Conservation (phyloP, 2,329 filamentous ascomycete genomes). For the Neofusicoccum laricinum region DNA sequence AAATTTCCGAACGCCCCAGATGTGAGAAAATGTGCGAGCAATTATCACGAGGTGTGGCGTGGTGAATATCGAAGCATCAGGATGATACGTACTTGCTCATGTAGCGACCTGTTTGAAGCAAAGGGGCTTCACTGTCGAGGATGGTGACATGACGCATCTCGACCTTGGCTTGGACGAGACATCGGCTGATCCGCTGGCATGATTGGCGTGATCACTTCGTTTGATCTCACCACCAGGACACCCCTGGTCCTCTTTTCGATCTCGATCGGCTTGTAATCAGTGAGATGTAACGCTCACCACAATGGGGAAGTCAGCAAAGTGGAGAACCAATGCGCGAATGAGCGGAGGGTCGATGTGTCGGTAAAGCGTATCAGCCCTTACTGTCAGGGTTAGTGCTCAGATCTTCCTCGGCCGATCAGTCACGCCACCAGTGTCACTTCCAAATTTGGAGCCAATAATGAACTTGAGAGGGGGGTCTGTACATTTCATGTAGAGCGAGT, state of each 20-base stretch:
- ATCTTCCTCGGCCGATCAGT: not conserved
- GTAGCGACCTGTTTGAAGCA: not conserved
- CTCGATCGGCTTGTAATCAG: not conserved
- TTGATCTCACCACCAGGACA: not conserved
- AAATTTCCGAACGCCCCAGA: too few species aligned
- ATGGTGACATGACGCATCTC: not conserved
- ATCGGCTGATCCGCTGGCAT: not conserved
- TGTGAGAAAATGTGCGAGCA: too few species aligned
- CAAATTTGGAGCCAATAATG: not conserved
- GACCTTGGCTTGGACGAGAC: not conserved
- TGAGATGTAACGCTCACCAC: not conserved
- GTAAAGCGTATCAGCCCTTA: not conserved
- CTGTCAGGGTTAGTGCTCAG: not conserved
- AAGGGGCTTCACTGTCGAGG: not conserved
- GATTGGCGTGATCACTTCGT: not conserved
- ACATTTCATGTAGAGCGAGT: constrained; percentile 10
- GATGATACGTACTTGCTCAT: too few species aligned
- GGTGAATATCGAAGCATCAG: too few species aligned
- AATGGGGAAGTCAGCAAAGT: not conserved
- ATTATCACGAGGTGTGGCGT: too few species aligned
- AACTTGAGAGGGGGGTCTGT: not conserved
- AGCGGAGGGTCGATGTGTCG: not conserved
- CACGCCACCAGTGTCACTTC: not conserved
- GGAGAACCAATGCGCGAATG: not conserved
- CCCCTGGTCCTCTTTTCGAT: not conserved